Percentiles rank a stretch among this genome's conserved stretches.
phyloP scores from a whole-genome alignment of 2,329 filamentous ascomycete genomes.

The Trichoderma sp. region DNA sequence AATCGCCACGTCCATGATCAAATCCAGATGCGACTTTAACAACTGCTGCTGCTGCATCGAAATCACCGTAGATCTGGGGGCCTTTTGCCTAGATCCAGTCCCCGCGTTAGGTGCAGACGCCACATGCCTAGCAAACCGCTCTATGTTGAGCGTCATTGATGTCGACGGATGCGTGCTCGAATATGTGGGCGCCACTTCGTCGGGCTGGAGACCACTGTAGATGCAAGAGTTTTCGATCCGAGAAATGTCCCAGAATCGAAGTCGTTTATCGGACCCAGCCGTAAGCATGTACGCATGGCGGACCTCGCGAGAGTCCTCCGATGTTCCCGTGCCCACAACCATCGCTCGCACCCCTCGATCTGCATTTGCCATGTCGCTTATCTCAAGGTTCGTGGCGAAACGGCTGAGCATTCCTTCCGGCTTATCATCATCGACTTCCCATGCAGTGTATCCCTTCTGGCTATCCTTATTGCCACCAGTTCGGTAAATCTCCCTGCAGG shows the following conservation, averaged over 20 bases:
- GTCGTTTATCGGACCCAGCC: slow-evolving; percentile 82
- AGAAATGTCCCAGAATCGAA: slow-evolving; percentile 89
- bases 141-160: slow-evolving; percentile 63
- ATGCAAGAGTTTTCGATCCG: slow-evolving; percentile 74
- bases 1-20: slow-evolving; percentile 82
- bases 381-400: slow-evolving; percentile 73
- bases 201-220: slow-evolving; percentile 71
- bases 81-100: slow-evolving; percentile 30
- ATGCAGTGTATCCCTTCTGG: slow-evolving; percentile 70
- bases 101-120: slow-evolving; percentile 32
- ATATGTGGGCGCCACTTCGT: slow-evolving; percentile 73
- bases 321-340: slow-evolving; percentile 68
- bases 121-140: slow-evolving; percentile 49
- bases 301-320: slow-evolving; percentile 65
- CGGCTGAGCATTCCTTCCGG: slow-evolving; percentile 82
- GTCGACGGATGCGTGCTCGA: slow-evolving; percentile 59
- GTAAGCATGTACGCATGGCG: slow-evolving; percentile 82
- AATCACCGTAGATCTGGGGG: slow-evolving; percentile 75
- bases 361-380: slow-evolving; percentile 49
- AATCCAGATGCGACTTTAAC: slow-evolving; percentile 81
- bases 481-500: slow-evolving; percentile 86
- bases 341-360: slow-evolving; percentile 74
- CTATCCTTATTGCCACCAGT: slow-evolving; percentile 59
- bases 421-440: slow-evolving; percentile 86
- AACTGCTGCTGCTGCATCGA: slow-evolving; percentile 84